Evolutionary conservation across 148 eudicot genomes (phyloP).

Genomic region (Amaranthus palmeri): DNA sequence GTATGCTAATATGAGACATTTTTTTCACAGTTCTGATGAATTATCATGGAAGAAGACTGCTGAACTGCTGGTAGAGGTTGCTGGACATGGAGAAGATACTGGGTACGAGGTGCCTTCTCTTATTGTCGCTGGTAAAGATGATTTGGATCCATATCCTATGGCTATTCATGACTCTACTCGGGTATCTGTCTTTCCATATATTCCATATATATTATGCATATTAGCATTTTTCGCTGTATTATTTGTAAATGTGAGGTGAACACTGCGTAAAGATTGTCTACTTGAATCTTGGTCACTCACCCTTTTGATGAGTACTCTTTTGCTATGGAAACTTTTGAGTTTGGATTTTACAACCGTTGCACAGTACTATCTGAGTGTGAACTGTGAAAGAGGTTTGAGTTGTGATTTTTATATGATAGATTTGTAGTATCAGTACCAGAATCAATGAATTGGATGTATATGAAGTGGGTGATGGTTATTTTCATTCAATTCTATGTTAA

Average conservation of each 20-base stretch:
- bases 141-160: conserved; percentile 57
- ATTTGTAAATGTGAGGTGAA: no score
- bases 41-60: conserved; percentile 64
- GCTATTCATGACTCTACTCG: conserved; percentile 76
- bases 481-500: no score
- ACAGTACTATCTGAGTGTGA: no score
- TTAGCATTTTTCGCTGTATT: background rate
- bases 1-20: background rate
- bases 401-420: no score
- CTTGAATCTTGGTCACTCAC: background rate
- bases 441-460: no score
- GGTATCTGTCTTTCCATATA: conserved; percentile 35
- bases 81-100: conserved; percentile 78
- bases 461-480: no score
- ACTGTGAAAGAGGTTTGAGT: no score
- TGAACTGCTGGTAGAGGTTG: conserved; percentile 76
- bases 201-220: background rate
- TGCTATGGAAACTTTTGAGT: no score
- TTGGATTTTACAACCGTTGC: no score
- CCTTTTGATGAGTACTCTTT: background rate
- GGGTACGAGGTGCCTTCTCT: conserved; percentile 88
- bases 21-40: conserved; percentile 45
- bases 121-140: conserved; percentile 89
- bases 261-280: background rate
- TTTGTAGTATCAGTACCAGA: no score